Conservation (phyloP, 1,139 yeast genomes). For the Kodamaea suecica region DNA sequence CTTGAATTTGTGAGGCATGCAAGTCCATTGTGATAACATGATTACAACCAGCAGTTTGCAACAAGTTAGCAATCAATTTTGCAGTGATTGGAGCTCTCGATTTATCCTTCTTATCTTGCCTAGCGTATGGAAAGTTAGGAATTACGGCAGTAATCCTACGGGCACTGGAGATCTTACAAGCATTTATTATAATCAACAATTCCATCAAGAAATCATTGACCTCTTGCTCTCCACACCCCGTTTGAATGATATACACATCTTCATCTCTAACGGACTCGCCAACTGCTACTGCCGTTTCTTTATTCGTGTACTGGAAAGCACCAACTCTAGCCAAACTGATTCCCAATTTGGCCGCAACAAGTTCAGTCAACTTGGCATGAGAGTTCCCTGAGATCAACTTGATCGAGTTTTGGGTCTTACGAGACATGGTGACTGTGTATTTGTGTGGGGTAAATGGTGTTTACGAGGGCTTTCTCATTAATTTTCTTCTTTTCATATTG, state of each 20-base stretch:
- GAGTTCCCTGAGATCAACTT: constrained; percentile 87
- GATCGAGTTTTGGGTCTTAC: constrained; percentile 56
- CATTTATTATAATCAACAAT: constrained; percentile 66
- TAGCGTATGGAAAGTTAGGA: constrained; percentile 79
- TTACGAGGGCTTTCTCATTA: too few relatives aligned
- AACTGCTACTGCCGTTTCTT: constrained; percentile 66
- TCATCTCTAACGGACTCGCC: constrained; percentile 79
- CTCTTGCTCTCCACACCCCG: constrained; percentile 56
- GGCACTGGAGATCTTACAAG: constrained; percentile 77
- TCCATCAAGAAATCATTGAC: constrained; percentile 73
- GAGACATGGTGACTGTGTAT: constrained; percentile 8
- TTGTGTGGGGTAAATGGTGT: constrained; percentile 1
- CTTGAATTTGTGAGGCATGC: constrained; percentile 84
- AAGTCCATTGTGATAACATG: constrained; percentile 82
- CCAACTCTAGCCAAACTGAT: constrained; percentile 61
- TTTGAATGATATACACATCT: constrained; percentile 70
- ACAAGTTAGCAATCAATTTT: constrained; percentile 68
- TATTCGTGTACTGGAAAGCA: constrained; percentile 31
- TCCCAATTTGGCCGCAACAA: constrained; percentile 66
- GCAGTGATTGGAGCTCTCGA: constrained; percentile 83
- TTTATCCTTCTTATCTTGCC: constrained; percentile 81
- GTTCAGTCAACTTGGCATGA: constrained; percentile 80
- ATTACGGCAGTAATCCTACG: constrained; percentile 75
- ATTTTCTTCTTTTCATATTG: too few relatives aligned
- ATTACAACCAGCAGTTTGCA: constrained; percentile 77